These are phyloP conservation scores for Candida sp. DNA, from an alignment of 1,139 yeast genomes.

Conservation along the genomic window DNA sequence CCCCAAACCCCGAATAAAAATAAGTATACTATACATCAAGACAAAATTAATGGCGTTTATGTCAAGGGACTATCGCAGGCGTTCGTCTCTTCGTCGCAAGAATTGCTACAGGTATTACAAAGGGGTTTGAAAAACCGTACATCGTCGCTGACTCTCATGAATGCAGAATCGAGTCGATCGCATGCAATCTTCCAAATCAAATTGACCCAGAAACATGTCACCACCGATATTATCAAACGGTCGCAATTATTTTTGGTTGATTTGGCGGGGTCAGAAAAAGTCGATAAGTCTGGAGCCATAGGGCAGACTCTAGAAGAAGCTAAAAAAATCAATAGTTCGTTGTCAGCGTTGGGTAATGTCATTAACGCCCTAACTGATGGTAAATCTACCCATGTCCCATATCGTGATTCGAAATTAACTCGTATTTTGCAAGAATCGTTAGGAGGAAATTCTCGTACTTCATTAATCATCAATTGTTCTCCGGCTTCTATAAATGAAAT, in stretches of 20 bases:
- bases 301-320: constrained; percentile 82
- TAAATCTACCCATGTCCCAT: constrained; percentile 65
- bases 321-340: constrained; percentile 75
- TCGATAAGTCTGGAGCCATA: constrained; percentile 76
- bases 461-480: constrained; percentile 76
- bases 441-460: constrained; percentile 86
- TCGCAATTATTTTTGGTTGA: constrained; percentile 80
- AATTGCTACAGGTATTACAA: constrained; percentile 53
- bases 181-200: constrained; percentile 77
- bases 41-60: constrained; percentile 60
- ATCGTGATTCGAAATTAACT: constrained; percentile 81
- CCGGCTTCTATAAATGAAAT: constrained; percentile 57
- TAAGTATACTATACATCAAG: constrained; percentile 62
- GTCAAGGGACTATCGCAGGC: constrained; percentile 67
- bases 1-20: constrained; percentile 4
- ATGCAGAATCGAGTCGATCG: constrained; percentile 73
- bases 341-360: constrained; percentile 78
- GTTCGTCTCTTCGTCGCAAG: constrained; percentile 58
- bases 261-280: constrained; percentile 86
- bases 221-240: constrained; percentile 54
- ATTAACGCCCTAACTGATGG: constrained; percentile 77
- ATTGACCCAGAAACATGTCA: constrained; percentile 56
- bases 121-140: constrained; percentile 57
- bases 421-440: constrained; percentile 79
- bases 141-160: constrained; percentile 68